These are phyloP conservation scores for Cyanidiococcus yangmingshanensis DNA, from an alignment of 23 red algal genomes.

Conservation along the genomic window DNA sequence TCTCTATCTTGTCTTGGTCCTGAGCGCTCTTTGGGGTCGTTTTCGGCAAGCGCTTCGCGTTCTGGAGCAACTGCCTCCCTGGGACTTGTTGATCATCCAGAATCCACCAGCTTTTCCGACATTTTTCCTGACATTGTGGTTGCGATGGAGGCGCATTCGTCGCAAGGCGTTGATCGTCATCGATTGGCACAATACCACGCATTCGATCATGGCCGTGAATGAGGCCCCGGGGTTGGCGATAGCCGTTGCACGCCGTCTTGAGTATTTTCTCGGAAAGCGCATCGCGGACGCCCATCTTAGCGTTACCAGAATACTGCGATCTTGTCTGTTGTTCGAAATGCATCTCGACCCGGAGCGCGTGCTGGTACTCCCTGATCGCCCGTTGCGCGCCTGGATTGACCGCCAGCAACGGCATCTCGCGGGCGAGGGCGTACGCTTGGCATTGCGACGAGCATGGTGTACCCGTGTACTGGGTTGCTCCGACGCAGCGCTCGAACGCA, in stretches of 20 bases:
- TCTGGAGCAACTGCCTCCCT: not conserved
- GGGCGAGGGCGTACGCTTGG: not conserved
- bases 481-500: not conserved
- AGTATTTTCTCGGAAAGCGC: constrained; percentile 16
- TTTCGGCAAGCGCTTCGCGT: not conserved
- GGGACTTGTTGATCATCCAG: constrained; percentile 20
- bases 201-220: constrained; percentile 38
- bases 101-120: constrained; percentile 39
- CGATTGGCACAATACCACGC: constrained; percentile 84
- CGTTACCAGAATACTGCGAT: constrained; percentile 31
- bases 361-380: constrained; percentile 30
- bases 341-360: not conserved
- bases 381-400: constrained; percentile 3
- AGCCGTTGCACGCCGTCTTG: constrained; percentile 26
- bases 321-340: constrained; percentile 9
- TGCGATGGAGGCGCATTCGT: constrained; percentile 4
- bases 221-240: constrained; percentile 25
- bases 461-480: not conserved
- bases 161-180: constrained; percentile 34
- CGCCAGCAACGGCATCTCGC: not conserved
- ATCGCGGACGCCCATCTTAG: constrained; percentile 33
- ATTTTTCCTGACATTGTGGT: not conserved
- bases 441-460: not conserved
- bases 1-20: not conserved
- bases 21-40: not conserved